phyloP scores from a whole-genome alignment of 495 filamentous ascomycete species.

The Pseudomonodictys pantanalensis region DNA sequence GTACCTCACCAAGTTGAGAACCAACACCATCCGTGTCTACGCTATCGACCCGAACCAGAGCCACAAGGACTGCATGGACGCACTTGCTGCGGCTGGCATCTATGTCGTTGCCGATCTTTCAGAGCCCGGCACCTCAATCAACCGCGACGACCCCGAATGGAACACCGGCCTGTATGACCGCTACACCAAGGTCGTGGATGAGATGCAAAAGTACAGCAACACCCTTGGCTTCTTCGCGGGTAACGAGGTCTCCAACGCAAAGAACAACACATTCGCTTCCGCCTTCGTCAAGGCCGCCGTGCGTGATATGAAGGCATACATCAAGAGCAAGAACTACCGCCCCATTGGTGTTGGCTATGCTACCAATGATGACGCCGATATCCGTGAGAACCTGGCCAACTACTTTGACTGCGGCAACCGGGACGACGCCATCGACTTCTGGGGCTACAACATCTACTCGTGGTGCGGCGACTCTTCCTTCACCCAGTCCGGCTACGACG shows the following conservation, averaged over 20 bases:
- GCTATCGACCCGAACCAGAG: slow-evolving; percentile 76
- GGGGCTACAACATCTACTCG: slow-evolving; percentile 98
- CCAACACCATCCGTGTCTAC: slow-evolving; percentile 92
- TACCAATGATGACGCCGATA: slow-evolving; percentile 81
- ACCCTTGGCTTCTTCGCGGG: slow-evolving; percentile 94
- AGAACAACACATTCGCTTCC: slow-evolving; percentile 76
- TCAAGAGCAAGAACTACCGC: slow-evolving; percentile 72
- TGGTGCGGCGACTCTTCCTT: slow-evolving; percentile 89
- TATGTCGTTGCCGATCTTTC: slow-evolving; percentile 90
- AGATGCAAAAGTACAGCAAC: slow-evolving; percentile 75
- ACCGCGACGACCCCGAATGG: slow-evolving; percentile 75
- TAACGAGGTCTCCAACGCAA: slow-evolving; percentile 89
- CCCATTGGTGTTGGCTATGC: slow-evolving; percentile 90
- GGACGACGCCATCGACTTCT: slow-evolving; percentile 77
- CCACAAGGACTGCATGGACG: slow-evolving; percentile 80
- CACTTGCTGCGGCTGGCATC: slow-evolving; percentile 82
- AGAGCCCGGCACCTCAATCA: slow-evolving; percentile 75
- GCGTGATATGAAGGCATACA: slow-evolving; percentile 91
- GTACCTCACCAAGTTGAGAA: slow-evolving; percentile 68
- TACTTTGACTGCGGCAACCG: slow-evolving; percentile 86
- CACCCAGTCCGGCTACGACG: slow-evolving; percentile 69
- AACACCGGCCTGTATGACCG: slow-evolving; percentile 67
- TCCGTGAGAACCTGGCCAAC: slow-evolving; percentile 72
- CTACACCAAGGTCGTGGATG: slow-evolving; percentile 82
- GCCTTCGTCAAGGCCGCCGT: slow-evolving; percentile 96